Base-by-base conservation (phyloP, 1,284 basidiomycete genomes). In the Hymenochaete sp. region DNA sequence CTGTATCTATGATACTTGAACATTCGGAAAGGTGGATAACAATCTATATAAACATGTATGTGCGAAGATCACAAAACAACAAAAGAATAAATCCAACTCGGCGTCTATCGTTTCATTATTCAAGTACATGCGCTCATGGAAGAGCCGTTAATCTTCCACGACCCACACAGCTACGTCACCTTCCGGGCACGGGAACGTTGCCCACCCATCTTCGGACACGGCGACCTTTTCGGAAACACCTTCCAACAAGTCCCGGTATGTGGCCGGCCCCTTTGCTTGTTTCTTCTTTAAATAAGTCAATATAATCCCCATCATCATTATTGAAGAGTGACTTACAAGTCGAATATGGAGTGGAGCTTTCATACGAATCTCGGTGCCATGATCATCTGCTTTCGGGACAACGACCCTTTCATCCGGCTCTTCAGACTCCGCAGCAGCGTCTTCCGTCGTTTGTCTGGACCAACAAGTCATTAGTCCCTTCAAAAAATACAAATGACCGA, bases 131-230 rank as follows among this genome's bases (percentile, higher is more conserved):
- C n/a, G n/a, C n/a, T n/a, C n/a, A n/a, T n/a, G n/a, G n/a, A n/a
- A n/a, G n/a, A n/a, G n/a, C n/a, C n/a, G 13, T 8, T 14, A 25
- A 13, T 1, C 22, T 16, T 48, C 31, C 14, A 29, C 52, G 48
- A 75, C 60, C 81, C 82, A 84, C 4, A 84, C 71, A 53, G 79
- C 68, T 4, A 81, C 66, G 24, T 60, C 59, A 28, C 69, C 71
- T 2, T 65, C 61, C 9, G 66, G 65, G 55, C 77, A 80, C 38
- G 71, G 67, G 57, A 84, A 84, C 11, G 53, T 53, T 0, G 75
- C 82, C 75, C 73, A 77, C 9, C 82, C 82, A 14, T 69, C 60
- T 4, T 50, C 41, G 50, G 73, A 65, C 39, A 74, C 67, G 24
- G 60, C 51, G 10, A 76, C 61, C 27, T 58, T 58, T n/a, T 63